A percentile compares a stretch with the other conserved stretches of the same genome.
These are phyloP conservation scores for Neolentinus lepideus DNA, from an alignment of 1,284 basidiomycete genomes.

Conservation along the genomic window DNA sequence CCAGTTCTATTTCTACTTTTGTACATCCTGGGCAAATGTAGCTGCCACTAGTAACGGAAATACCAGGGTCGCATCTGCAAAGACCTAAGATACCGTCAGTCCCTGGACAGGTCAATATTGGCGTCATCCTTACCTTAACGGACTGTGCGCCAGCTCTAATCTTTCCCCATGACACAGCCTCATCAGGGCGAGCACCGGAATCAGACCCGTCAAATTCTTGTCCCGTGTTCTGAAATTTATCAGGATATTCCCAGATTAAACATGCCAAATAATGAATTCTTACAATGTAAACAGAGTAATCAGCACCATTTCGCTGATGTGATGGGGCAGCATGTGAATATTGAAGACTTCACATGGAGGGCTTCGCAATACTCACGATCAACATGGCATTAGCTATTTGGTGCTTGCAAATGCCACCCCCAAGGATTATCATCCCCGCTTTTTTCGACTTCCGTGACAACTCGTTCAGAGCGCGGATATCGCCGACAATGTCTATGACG, in stretches of 20 bases:
- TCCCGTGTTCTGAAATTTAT: slow-evolving; percentile 74
- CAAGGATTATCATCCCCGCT: slow-evolving; percentile 98
- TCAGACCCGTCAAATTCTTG: slow-evolving; percentile 99
- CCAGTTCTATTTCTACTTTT: too few species aligned
- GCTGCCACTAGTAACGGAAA: slow-evolving; percentile 71
- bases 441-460: slow-evolving; percentile 83
- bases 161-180: slow-evolving; percentile 99
- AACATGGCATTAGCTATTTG: slow-evolving; percentile 99
- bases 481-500: slow-evolving; percentile 89
- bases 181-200: slow-evolving; percentile 94
- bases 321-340: not conserved
- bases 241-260: slow-evolving; percentile 3
- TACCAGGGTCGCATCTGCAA: slow-evolving; percentile 63
- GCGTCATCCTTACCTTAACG: slow-evolving; percentile 68
- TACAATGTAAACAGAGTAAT: slow-evolving; percentile 95
- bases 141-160: slow-evolving; percentile 87
- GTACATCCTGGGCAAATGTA: slow-evolving; percentile 46
- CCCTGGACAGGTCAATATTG: not conserved
- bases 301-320: slow-evolving; percentile 88
- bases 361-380: slow-evolving; percentile 53
- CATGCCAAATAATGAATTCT: slow-evolving; percentile 16
- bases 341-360: not conserved
- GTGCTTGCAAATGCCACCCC: slow-evolving; percentile 98
- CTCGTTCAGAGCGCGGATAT: slow-evolving; percentile 92
- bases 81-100: slow-evolving; percentile 27